Base-by-base conservation (phyloP, 805 yeast species). In the Sugiyamaella smithiae region DNA sequence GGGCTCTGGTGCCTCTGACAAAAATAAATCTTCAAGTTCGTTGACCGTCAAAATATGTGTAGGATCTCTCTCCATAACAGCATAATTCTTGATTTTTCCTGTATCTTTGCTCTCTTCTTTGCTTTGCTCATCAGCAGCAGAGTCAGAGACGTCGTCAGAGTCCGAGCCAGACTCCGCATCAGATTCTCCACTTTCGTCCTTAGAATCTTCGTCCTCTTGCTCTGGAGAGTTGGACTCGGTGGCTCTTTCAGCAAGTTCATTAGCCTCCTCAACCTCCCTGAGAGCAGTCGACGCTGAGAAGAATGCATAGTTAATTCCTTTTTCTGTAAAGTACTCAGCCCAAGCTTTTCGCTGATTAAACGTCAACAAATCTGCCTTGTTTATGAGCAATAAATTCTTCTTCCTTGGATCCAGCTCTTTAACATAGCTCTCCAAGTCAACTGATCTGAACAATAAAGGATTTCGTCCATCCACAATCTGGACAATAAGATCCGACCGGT, bases 401-500 rank as follows among this genome's bases (percentile, higher is more conserved):
- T 93, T 93, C 43, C 79, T 68, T n/a, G 81, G 79, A 56, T 84
- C 83, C 40, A 88, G 63, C 55, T 87, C 95, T 48, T 76, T 72
- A 17, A 89, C 97, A 62, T 93, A 93, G 20, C 68, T 74, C 56
- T 87, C 98, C 62, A 88, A 75, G 69, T 93, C 98, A 22, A 78
- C 78, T 1, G 97, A 89, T 64, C 98, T 78, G 72, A 88, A 93
- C 52, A 88, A 73, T 50, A 90, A 69, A 4, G 99, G 99, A 64
- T 88, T 89, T 69, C 99, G 78, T 9, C 97, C 98, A 71, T 93
- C 99, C 24, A 93, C 98, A 71, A 93, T 93, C 66, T 93, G 99
- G 4, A 93, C 97, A 33, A 93, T 81, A 59, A 93, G 74, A 67
- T 91, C 97, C 20, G 93, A 87, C 63, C 98, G 80, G 67, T 93